Evolutionary conservation across 371 early-diverging fungal species (phyloP), one percentile per base, ranked within the genome.

Genomic region (Rhizopus arrhizus): DNA sequence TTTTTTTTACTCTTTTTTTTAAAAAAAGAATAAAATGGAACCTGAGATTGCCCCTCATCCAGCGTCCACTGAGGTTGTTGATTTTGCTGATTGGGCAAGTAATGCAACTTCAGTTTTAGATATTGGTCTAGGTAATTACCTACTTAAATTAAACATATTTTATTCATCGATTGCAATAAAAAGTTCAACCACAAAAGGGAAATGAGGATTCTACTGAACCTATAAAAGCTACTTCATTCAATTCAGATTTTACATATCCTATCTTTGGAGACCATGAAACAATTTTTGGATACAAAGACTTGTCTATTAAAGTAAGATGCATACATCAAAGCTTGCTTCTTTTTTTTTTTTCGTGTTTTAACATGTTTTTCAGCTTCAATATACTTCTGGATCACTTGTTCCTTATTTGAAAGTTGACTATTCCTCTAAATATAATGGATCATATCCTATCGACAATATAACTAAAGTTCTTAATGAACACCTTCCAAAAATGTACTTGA

Each of bases 221-320:
- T 40, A 15, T 51, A 3, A 1, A 49, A 10, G 54, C 61, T 3
- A 54, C 47, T 4, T 31, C 59, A 13, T 70, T 64, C 31, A 46
- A 82, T 45, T 95, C 95, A 5, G 79, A 72, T 22, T 95, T 89
- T 66, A 93, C 95, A 4, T 95, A 95, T 69, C 89, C 91, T 13
- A 82, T 96, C 41, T 95, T 92, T 76, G 96, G 96, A n/a, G 86
- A 90, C 50, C 89, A 93, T 45, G 90, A 93, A 65, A 83, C 87
- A 31, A 85, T 92, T 4, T 94, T 89, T 65, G 97, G 97, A 13
- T 96, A 92, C 77, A 91, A 91, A 69, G 84, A 86, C 42, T 73
- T 94, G 55, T 58, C 74, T 29, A 85, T 95, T 61, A 80, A 87
- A 71, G 90, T 86, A 72, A n/a, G 12, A 34, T 9, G 12, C 22